These are phyloP conservation scores for Pistacia atlantica DNA, from an alignment of 345 rosid species.

Conservation along the genomic window DNA sequence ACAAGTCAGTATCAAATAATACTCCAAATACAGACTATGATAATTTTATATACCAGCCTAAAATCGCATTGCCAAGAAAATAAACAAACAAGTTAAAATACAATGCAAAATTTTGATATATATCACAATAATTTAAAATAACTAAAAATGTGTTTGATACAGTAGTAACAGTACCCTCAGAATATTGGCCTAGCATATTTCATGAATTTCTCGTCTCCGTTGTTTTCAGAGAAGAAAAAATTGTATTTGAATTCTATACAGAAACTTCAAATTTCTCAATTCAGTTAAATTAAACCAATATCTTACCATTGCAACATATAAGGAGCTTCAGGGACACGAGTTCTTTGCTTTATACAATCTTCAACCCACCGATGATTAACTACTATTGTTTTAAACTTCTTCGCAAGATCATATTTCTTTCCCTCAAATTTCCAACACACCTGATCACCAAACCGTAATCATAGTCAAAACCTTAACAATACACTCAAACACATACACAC, in stretches of 20 bases:
- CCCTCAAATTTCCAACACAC: conserved; percentile 89
- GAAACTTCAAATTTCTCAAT: neutral
- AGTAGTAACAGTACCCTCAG: too few relatives aligned
- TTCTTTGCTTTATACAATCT: conserved; percentile 67
- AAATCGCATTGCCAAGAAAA: neutral
- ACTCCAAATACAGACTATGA: neutral
- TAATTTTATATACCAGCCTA: neutral
- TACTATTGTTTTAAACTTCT: conserved; percentile 46
- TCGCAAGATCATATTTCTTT: conserved; percentile 63
- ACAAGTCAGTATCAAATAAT: neutral
- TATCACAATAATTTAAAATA: too few relatives aligned
- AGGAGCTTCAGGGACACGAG: conserved; percentile 61
- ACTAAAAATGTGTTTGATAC: too few relatives aligned
- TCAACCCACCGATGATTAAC: conserved; percentile 91
- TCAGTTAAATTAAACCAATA: too few relatives aligned
- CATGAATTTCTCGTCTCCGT: too few relatives aligned
- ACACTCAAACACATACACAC: neutral
- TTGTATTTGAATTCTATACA: too few relatives aligned
- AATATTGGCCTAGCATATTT: too few relatives aligned
- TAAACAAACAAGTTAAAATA: neutral
- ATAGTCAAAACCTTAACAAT: neutral
- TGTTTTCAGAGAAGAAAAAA: too few relatives aligned
- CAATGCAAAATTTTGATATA: too few relatives aligned
- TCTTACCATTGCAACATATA: conserved; percentile 61
- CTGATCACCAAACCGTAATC: conserved; percentile 34